Evolutionary conservation across 176 grass and related monocot genomes (phyloP).

Genomic region (Aegilops umbellulata): DNA sequence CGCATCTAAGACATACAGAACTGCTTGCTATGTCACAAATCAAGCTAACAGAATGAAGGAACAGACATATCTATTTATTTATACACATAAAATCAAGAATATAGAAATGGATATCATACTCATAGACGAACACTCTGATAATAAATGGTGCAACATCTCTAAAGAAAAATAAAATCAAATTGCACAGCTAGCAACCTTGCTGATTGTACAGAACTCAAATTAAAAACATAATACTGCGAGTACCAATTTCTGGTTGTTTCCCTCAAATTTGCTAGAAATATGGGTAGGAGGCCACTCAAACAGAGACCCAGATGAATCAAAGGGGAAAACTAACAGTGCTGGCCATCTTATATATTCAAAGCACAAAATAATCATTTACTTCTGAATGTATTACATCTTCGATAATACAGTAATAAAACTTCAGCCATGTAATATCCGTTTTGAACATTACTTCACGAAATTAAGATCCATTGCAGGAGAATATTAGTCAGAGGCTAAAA

Average conservation of each 20-base stretch:
- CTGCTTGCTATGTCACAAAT: not conserved
- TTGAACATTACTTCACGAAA: constrained; percentile 8
- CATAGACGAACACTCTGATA: not conserved
- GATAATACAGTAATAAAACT: constrained; percentile 4
- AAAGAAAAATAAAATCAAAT: not conserved
- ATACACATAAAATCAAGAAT: not conserved
- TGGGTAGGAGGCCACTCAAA: not conserved
- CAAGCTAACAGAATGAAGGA: constrained; percentile 13
- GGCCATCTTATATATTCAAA: not conserved
- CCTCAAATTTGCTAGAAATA: too few relatives aligned
- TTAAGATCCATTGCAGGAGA: not conserved
- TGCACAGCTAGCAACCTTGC: not conserved
- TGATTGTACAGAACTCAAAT: not conserved
- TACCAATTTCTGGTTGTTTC: not conserved
- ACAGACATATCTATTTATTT: not conserved
- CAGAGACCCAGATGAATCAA: not conserved
- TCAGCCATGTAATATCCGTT: not conserved
- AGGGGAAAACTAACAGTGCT: not conserved
- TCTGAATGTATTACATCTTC: not conserved
- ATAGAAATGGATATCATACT: not conserved
- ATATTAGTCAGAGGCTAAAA: not conserved
- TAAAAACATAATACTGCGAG: not conserved
- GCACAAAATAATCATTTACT: not conserved
- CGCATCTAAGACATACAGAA: not conserved
- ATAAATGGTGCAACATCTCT: not conserved